These are phyloP conservation scores for Xeromyces bisporus DNA, from an alignment of 495 filamentous ascomycete genomes.

Conservation along the genomic window DNA sequence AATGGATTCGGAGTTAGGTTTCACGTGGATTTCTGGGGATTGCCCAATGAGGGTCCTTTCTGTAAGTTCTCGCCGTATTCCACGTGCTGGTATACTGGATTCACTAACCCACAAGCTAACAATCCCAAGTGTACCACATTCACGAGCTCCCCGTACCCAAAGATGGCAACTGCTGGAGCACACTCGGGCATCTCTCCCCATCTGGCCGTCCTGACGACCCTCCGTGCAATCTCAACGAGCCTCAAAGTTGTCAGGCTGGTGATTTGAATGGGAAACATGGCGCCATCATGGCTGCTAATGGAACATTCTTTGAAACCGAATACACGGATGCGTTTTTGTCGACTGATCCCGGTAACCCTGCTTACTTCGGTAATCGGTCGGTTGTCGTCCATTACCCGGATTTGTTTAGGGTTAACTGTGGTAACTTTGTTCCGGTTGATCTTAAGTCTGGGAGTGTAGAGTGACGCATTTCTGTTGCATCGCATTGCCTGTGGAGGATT, in stretches of 20 bases:
- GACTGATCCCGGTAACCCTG: constrained; percentile 31
- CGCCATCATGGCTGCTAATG: constrained; percentile 31
- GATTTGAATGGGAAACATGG: constrained; percentile 76
- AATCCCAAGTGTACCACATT: constrained; percentile 68
- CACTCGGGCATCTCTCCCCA: constrained; percentile 51
- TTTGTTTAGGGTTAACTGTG: constrained; percentile 13
- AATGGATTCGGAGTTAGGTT: constrained; percentile 49
- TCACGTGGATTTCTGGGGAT: constrained; percentile 41
- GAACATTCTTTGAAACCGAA: constrained; percentile 19
- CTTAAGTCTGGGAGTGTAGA: too few relatives aligned
- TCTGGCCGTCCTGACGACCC: constrained; percentile 46
- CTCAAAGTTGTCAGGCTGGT: constrained; percentile 64
- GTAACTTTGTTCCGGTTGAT: constrained; percentile 9
- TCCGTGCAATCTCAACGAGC: constrained; percentile 42
- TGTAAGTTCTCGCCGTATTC: constrained; percentile 30
- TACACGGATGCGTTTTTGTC: constrained; percentile 58
- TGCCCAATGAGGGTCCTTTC: constrained; percentile 60
- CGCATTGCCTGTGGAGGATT: too few relatives aligned
- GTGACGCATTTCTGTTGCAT: too few relatives aligned
- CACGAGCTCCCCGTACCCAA: constrained; percentile 56
- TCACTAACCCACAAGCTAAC: too few relatives aligned
- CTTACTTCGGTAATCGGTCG: constrained; percentile 68
- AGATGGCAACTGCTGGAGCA: constrained; percentile 62
- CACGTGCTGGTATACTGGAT: neutral
- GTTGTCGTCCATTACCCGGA: constrained; percentile 48